Conservation (phyloP, 495 filamentous ascomycete species). For the Podospora pseudoanserina region DNA sequence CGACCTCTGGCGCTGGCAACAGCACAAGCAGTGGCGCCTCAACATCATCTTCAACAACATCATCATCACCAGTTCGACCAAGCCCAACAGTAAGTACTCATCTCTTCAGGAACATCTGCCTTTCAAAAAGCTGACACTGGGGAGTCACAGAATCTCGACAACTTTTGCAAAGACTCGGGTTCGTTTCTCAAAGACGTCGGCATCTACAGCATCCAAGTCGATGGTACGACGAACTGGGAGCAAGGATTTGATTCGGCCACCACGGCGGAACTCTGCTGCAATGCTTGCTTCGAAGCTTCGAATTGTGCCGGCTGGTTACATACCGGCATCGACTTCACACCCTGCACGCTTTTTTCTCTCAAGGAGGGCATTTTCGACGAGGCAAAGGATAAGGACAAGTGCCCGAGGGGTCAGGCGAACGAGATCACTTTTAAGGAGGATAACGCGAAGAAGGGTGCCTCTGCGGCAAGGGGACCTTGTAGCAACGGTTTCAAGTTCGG, state of each 20-base stretch:
- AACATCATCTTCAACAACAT: constrained; percentile 1
- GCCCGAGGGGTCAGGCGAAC: constrained; percentile 18
- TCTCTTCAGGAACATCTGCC: background rate
- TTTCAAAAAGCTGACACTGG: background rate
- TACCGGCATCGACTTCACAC: constrained; percentile 17
- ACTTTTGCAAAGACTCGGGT: constrained; percentile 16
- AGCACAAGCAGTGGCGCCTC: background rate
- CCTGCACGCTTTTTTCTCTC: constrained; percentile 16
- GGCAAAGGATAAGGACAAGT: constrained; percentile 8
- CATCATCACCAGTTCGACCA: constrained; percentile 8
- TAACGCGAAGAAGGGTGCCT: background rate
- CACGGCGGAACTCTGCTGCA: constrained; percentile 25
- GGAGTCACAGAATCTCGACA: background rate
- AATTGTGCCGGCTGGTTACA: constrained; percentile 29
- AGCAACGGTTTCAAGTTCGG: background rate
- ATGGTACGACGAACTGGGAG: too few relatives aligned
- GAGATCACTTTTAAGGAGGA: constrained; percentile 8
- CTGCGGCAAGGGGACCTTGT: constrained; percentile 24
- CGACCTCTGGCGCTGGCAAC: background rate
- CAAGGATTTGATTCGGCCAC: constrained; percentile 7
- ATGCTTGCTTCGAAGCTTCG: constrained; percentile 6
- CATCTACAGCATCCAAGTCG: background rate
- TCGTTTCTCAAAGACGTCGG: constrained; percentile 19
- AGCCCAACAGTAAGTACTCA: constrained; percentile 11
- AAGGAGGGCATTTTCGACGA: constrained; percentile 15